Evolutionary conservation across 1,284 basidiomycete species (phyloP), one percentile per base, ranked within the genome.

Genomic region (Lentinula novae-zelandiae): DNA sequence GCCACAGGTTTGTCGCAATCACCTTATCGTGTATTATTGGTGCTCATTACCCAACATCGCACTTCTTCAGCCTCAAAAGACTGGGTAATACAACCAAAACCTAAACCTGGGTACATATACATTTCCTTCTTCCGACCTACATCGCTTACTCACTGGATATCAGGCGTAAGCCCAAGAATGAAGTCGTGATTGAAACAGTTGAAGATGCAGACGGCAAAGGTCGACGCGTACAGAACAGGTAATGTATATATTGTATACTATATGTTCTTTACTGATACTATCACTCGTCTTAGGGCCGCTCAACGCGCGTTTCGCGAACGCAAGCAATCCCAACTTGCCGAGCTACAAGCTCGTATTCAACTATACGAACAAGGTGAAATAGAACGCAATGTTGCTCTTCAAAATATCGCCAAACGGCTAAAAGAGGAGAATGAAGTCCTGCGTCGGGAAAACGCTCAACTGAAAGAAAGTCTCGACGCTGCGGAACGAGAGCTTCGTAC

Each of bases 301-400:
- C 94, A 96, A 71, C 87, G 94, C 50, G 93, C 94, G 3, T 95
- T 96, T 73, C 84, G 94, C 42, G 94, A 95, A 68, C 86, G 94
- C 62, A 93, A 93, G 71, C 93, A 95, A 70, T 89, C 90, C 27
- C 94, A 95, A 69, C 87, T 96, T 48, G 85, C 88, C n/a, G 93
- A 95, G 58, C 83, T 96, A 38, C 93, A 96, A 75, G 90, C 92
- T 63, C 89, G 93, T 51, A 79, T 96, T 55, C 86, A 92, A 65
- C 85, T 86, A 44, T 95, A 94, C 68, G 93, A 96, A 72, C 90
- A 93, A 67, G 92, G 93, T 44, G 93, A 95, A 72, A 89, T 95
- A 53, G 91, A 95, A 72, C 88, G 92, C 57, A 95, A 92, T 69
- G 86, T 95, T 54, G 90, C 91, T 50, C 78, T 96, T 22, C 93